Evolutionary conservation across 768 basidiomycete species (phyloP).

Genomic region (Pleurotus eryngii): DNA sequence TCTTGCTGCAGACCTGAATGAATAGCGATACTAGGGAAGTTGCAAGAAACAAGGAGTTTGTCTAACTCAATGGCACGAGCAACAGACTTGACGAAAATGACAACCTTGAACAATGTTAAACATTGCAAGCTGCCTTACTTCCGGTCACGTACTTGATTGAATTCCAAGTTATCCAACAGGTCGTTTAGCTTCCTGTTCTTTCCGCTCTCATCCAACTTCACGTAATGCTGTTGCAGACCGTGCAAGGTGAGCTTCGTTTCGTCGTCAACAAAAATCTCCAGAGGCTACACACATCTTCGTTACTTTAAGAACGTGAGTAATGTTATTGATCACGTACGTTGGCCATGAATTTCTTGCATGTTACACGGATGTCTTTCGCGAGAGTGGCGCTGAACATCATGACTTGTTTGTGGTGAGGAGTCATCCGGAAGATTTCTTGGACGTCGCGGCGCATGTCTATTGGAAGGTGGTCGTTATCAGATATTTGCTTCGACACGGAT

Average conservation of each 20-base stretch:
- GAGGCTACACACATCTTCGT: conserved; percentile 55
- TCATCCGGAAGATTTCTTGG: conserved; percentile 99
- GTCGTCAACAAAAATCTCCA: conserved; percentile 99
- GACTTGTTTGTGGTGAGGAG: conserved; percentile 99
- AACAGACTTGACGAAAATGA: conserved; percentile 99
- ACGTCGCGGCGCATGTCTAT: conserved; percentile 99
- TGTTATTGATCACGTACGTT: conserved; percentile 60
- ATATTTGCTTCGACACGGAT: conserved; percentile 47
- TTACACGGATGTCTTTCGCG: conserved; percentile 93
- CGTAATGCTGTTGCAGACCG: conserved; percentile 97
- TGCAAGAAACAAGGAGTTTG: conserved; percentile 93
- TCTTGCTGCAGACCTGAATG: conserved; percentile 94
- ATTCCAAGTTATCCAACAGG: conserved; percentile 91
- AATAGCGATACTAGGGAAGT: conserved; percentile 97
- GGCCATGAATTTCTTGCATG: conserved; percentile 99
- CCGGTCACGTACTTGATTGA: conserved; percentile 76
- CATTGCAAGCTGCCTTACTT: not conserved
- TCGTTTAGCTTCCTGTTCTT: conserved; percentile 99
- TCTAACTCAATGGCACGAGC: conserved; percentile 95
- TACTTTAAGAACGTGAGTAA: not conserved
- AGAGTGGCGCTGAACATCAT: conserved; percentile 99
- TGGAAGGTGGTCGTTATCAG: conserved; percentile 66
- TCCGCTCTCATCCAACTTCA: conserved; percentile 90
- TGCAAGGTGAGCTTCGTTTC: conserved; percentile 98
- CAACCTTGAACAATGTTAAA: conserved; percentile 60